Evolutionary conservation across 345 rosid genomes (phyloP).

Genomic region (Acer yangbiense): DNA sequence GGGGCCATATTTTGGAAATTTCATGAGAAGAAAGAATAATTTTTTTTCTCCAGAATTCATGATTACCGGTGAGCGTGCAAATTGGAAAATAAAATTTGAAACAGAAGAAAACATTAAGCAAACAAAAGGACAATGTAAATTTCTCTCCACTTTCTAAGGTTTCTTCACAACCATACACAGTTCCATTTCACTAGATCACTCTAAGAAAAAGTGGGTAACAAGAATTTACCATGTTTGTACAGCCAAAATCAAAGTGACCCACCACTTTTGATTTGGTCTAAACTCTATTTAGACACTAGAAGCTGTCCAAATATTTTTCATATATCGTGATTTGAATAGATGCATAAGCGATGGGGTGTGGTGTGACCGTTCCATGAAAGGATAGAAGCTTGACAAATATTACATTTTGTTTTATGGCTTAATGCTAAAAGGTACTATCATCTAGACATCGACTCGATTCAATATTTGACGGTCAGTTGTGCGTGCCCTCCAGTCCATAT

Average conservation of each 20-base stretch:
- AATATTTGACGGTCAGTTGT: not conserved
- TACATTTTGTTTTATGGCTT: not conserved
- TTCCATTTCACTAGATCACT: not conserved
- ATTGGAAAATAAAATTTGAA: not conserved
- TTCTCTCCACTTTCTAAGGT: conserved; percentile 13
- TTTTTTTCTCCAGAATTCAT: not conserved
- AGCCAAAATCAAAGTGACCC: conserved; percentile 14
- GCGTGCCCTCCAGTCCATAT: not conserved
- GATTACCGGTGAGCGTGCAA: not conserved
- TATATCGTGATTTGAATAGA: too few species aligned
- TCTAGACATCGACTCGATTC: not conserved
- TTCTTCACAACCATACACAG: conserved; percentile 8
- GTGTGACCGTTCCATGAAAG: not conserved
- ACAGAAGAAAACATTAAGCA: not conserved
- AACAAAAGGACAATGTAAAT: conserved; percentile 18
- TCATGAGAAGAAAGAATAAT: not conserved
- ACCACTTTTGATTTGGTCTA: too few species aligned
- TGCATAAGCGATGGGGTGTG: not conserved
- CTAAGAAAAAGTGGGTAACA: conserved; percentile 18
- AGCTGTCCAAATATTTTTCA: too few species aligned
- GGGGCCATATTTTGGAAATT: conserved; percentile 2
- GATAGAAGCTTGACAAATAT: not conserved
- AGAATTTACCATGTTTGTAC: conserved; percentile 19
- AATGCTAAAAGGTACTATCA: not conserved
- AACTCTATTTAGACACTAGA: too few species aligned